These are phyloP conservation scores for Leptographium radiaticola DNA, from an alignment of 2,329 filamentous ascomycete genomes.

Conservation along the genomic window DNA sequence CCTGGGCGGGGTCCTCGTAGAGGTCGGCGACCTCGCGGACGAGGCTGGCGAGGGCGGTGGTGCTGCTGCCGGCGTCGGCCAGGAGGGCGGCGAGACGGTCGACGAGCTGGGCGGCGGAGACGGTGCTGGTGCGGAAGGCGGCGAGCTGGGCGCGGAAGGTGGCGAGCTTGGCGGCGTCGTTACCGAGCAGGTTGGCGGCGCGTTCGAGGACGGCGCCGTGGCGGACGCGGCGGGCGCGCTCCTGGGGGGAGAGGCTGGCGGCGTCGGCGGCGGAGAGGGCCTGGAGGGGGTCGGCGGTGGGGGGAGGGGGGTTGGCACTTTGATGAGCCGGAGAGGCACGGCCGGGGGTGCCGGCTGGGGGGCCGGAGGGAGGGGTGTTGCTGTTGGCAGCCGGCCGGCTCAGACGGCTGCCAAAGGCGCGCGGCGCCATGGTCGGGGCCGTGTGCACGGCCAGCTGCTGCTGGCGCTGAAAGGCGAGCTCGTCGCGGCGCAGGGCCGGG, in stretches of 20 bases:
- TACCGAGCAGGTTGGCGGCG: conserved; percentile 66
- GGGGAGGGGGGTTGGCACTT: too few relatives aligned
- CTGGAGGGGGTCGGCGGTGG: conserved; percentile 28
- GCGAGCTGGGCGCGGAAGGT: conserved; percentile 74
- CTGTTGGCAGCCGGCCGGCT: conserved; percentile 30
- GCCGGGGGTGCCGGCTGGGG: not conserved
- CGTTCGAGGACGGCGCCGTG: conserved; percentile 80
- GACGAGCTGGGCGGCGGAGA: conserved; percentile 64
- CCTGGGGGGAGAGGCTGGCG: conserved; percentile 52
- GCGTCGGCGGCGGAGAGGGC: conserved; percentile 37
- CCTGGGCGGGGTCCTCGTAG: conserved; percentile 71
- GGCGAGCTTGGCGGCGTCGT: conserved; percentile 59
- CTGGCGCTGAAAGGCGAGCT: conserved; percentile 82
- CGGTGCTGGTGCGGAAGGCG: conserved; percentile 55
- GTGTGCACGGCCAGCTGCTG: conserved; percentile 85
- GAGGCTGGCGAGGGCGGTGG: conserved; percentile 72
- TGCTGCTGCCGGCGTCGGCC: conserved; percentile 59
- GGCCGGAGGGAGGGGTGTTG: not conserved
- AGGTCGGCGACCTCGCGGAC: conserved; percentile 86
- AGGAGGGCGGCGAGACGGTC: conserved; percentile 83
- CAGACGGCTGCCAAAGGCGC: conserved; percentile 76
- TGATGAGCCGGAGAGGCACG: too few relatives aligned
- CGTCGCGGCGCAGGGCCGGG: conserved; percentile 70
- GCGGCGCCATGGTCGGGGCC: conserved; percentile 63
- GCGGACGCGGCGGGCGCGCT: conserved; percentile 66